Evolutionary conservation across 352 stramenopile genomes (phyloP), one percentile per base, ranked within the genome.

Genomic region (Globisporangium uncinulatum): DNA sequence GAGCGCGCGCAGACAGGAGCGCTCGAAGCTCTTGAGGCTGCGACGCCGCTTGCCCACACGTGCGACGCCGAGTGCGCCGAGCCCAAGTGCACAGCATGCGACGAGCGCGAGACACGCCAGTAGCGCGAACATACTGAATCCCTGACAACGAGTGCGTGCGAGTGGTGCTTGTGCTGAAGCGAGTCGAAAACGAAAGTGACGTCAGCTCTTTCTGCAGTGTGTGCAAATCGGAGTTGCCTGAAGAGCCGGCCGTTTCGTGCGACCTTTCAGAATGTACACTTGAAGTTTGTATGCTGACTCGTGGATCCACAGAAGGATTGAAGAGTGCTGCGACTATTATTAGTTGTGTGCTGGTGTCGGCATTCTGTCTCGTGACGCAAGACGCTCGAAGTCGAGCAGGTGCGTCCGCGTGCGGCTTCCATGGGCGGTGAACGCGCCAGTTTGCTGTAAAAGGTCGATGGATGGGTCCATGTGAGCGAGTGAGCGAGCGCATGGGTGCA

Each of bases 21-120:
- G 57, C 58, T 76, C 65, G 65, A 65, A 67, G 51, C 48, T 45
- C 51, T 59, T 53, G 49, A 73, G 62, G n/a, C 29, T 50, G 13
- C 57, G 55, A 0, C 69, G 65, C 43, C 57, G 53, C 57, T 71
- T 76, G 36, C 14, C 14, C 31, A 66, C 62, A 49, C 65, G 65
- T 41, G 51, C 44, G 36, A 65, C 1, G 5, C 67, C 68, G 3
- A 76, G 55, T 43, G 63, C 47, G 24, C 52, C 65, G 15, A 76
- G 54, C 19, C 19, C 24, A 20, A 66, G 50, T 37, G 65, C 54
- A 32, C 57, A 62, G 39, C 57, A 21, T 20, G 11, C 46, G 65
- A 57, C 45, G 57, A 62, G 39, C 57, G 31, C 24, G 11, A 73
- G 37, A 15, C 45, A 45, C 21, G 47, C 34, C 10, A 71, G 50